Evolutionary conservation across 2,329 filamentous ascomycete genomes (phyloP).

Genomic region (Botrytis sinoallii): DNA sequence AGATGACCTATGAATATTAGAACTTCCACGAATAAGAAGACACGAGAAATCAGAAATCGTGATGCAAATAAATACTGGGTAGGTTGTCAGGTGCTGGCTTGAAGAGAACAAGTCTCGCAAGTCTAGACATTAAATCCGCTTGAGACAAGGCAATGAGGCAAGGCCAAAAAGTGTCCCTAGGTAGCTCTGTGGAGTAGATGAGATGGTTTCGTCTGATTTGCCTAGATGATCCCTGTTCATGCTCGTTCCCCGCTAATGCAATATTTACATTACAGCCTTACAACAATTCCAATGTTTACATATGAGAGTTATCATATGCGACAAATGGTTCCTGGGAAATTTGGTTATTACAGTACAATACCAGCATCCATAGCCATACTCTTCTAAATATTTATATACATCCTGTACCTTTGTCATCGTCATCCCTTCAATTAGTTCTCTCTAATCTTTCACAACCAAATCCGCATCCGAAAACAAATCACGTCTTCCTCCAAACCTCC

Average conservation of each 20-base stretch:
- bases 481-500: neutral
- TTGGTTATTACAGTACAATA: neutral
- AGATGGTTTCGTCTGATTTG: neutral
- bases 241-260: conserved; percentile 3
- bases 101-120: neutral
- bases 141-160: neutral
- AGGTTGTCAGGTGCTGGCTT: neutral
- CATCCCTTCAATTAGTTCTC: neutral
- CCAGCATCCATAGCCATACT: neutral
- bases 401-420: neutral
- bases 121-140: conserved; percentile 2
- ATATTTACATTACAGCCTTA: conserved; percentile 17
- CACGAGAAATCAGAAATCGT: neutral
- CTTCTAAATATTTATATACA: neutral
- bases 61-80: neutral
- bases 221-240: neutral
- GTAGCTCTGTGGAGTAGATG: neutral
- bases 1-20: neutral
- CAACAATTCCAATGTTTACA: neutral
- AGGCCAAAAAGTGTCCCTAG: neutral
- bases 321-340: neutral
- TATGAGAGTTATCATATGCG: neutral
- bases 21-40: neutral
- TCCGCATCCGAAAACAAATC: neutral
- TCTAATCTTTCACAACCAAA: neutral